phyloP scores from a whole-genome alignment of 2,329 filamentous ascomycete genomes.

The Achaetomium macrosporum region DNA sequence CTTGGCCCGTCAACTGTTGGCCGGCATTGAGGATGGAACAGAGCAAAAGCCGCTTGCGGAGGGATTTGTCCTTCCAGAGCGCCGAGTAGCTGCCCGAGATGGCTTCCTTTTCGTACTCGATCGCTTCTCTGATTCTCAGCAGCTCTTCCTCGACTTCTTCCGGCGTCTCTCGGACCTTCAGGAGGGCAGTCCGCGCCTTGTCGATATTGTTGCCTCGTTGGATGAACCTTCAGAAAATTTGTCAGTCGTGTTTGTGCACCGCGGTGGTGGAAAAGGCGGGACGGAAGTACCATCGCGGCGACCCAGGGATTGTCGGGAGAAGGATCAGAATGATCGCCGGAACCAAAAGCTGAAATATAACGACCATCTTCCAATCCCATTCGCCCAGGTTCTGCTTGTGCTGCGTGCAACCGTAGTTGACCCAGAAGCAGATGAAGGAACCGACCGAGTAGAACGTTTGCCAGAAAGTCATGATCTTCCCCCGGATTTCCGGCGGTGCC shows the following conservation, averaged over 20 bases:
- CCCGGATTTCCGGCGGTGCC: background rate
- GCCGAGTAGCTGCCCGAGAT: background rate
- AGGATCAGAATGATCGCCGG: background rate
- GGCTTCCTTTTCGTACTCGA: background rate
- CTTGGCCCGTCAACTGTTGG: conserved; percentile 1
- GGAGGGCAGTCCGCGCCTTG: background rate
- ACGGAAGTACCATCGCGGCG: background rate
- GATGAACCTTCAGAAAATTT: background rate
- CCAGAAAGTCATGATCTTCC: conserved; percentile 1
- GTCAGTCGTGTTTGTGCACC: too few relatives aligned
- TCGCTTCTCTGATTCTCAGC: background rate
- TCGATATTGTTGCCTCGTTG: background rate
- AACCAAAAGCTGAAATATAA: conserved; percentile 1
- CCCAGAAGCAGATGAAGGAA: conserved; percentile 1
- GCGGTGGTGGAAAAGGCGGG: too few relatives aligned
- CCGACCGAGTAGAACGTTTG: conserved; percentile 2
- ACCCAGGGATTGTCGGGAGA: background rate
- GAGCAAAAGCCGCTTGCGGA: background rate
- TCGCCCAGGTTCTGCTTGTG: background rate
- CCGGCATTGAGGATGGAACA: background rate
- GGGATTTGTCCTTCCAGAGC: background rate
- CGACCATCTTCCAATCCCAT: conserved; percentile 7
- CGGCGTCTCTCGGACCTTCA: background rate
- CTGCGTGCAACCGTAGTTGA: background rate
- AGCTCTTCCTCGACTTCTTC: background rate